A percentile compares a stretch with the other conserved stretches of the same genome.
These are phyloP conservation scores for Posidonia australis DNA, from an alignment of 106 monocot species.

Conservation along the genomic window DNA sequence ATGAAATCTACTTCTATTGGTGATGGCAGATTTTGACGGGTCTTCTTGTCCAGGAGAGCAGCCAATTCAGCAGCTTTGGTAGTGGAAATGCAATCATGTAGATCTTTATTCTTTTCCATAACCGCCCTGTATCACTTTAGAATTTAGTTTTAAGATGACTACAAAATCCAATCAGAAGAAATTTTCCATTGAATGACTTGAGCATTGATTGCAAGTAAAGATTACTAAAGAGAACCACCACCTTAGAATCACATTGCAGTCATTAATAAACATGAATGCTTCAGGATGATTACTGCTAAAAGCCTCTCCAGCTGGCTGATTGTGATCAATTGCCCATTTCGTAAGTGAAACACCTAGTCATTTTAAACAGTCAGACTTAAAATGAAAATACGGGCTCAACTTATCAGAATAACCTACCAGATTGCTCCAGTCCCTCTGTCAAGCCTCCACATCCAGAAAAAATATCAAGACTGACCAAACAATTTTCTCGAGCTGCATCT, in stretches of 20 bases:
- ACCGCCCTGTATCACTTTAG: too few species aligned
- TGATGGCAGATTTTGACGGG: conserved; percentile 58
- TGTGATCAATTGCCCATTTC: conserved; percentile 98
- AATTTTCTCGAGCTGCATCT: conserved; percentile 25
- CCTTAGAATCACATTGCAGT: conserved; percentile 93
- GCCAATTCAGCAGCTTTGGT: conserved; percentile 72
- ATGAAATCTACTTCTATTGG: conserved; percentile 97
- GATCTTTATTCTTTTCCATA: conserved; percentile 89
- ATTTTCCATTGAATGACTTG: neutral
- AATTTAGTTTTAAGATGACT: conserved; percentile 12
- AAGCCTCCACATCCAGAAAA: conserved; percentile 97
- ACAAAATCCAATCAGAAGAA: neutral
- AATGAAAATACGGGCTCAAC: neutral
- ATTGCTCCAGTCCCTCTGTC: conserved; percentile 75
- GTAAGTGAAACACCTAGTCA: conserved; percentile 57
- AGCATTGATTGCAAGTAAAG: too few species aligned
- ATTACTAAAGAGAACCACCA: conserved; percentile 3
- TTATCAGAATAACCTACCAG: conserved; percentile 38
- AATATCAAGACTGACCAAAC: conserved; percentile 76
- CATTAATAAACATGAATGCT: conserved; percentile 60
- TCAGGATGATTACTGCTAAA: conserved; percentile 76
- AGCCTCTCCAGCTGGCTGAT: conserved; percentile 89
- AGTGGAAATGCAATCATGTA: conserved; percentile 84
- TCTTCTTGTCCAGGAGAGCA: conserved; percentile 38
- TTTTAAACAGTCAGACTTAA: neutral